phyloP scores from a whole-genome alignment of 768 basidiomycete genomes.

The Mycena venus region DNA sequence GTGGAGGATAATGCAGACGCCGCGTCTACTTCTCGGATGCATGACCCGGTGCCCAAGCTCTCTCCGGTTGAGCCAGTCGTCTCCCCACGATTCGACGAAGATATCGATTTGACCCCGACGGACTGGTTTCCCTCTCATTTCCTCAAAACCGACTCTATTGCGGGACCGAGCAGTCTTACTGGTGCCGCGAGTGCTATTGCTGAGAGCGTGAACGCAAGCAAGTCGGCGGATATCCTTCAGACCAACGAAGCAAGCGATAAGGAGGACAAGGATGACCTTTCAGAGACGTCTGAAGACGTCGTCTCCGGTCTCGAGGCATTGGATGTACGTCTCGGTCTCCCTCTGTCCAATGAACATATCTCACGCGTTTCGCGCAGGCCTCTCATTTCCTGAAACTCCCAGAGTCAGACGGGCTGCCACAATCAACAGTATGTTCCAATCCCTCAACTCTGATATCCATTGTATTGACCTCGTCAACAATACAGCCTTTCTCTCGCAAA shows the following conservation, averaged over 20 bases:
- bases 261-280: slow-evolving; percentile 38
- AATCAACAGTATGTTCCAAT: slow-evolving; percentile 27
- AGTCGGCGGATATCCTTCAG: not conserved
- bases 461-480: not conserved
- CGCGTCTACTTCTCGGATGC: not conserved
- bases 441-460: not conserved
- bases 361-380: slow-evolving; percentile 45
- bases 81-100: slow-evolving; percentile 29
- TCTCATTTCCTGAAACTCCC: slow-evolving; percentile 48
- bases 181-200: not conserved
- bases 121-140: slow-evolving; percentile 37
- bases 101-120: slow-evolving; percentile 31
- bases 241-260: slow-evolving; percentile 29
- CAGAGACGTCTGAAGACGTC: slow-evolving; percentile 51
- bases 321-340: slow-evolving; percentile 49
- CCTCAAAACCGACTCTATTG: slow-evolving; percentile 29
- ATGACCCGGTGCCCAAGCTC: not conserved
- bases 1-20: not conserved
- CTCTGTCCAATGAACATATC: not conserved
- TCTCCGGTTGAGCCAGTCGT: not conserved
- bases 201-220: not conserved
- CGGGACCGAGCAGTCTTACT: slow-evolving; percentile 20
- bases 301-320: slow-evolving; percentile 53
- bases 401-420: slow-evolving; percentile 8
- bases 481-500: slow-evolving; percentile 43